Base-by-base conservation (phyloP, 305 asterid genomes). In the Fraxinus nigra region DNA sequence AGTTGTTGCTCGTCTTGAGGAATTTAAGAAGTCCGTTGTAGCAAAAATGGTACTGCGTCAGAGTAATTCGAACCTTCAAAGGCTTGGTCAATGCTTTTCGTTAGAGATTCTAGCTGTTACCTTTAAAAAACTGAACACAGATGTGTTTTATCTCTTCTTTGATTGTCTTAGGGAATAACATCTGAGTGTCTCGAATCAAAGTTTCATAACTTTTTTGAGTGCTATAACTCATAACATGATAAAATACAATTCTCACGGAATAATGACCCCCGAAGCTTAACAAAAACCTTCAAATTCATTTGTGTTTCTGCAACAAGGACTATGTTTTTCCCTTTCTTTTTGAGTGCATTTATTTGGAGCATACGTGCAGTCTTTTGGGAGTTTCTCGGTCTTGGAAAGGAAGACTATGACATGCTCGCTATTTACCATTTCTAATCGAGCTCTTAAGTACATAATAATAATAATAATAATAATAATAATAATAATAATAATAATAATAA, bases 1-100 rank as follows among this genome's bases (percentile, higher is more conserved):
- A 89, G 90, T 95, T 83, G 91, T 85, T 81, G 94, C 97, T 82
- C 97, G 98, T 84, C 94, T 85, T 0, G 98, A 95, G 89, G 98
- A 97, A 86, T 89, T 95, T 82, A 94, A 90, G 94, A 97, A 92
- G 87, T 93, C 98, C 2, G 80, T 93, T 76, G 97, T 93, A 85
- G 90, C 94, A 18, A 97, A 94, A 85, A 83, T 89, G 90, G 86
- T 85, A 26, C 91, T 97, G 74, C 93, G 98, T 18, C 93, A 86
- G 88, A 92, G 84, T 89, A 97, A 97, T 87, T 80, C 93, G 90
- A 93, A 92, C 78, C 97, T 97, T 20, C 97, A 97, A 79, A 90
- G 98, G 82, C 99, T 30, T 87, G 99, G 98, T 97, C 84, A 77
- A 90, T 88, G 9, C 7, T 78, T 48, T 73, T 34, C 6, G 18